Conservation (phyloP, 2,329 filamentous ascomycete species). For the Stagonosporopsis chrysanthemi region DNA sequence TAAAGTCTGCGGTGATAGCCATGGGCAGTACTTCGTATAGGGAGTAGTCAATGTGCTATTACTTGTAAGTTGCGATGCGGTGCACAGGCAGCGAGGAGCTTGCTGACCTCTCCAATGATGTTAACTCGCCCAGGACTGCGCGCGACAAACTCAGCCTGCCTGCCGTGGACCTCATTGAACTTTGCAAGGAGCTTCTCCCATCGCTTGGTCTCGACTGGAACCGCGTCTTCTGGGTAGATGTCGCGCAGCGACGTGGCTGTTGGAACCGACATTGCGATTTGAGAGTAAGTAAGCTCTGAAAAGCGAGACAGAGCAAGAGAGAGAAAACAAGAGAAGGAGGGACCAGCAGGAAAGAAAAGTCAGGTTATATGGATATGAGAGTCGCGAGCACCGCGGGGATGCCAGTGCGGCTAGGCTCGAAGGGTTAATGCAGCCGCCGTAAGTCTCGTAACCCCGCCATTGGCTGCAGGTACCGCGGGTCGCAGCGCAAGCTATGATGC, state of each 20-base stretch:
- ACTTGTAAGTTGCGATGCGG: slow-evolving; percentile 22
- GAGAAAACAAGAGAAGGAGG: not conserved
- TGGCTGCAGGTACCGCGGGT: slow-evolving; percentile 12
- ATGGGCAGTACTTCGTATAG: slow-evolving; percentile 96
- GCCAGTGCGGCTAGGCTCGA: slow-evolving; percentile 24
- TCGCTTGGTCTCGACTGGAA: slow-evolving; percentile 71
- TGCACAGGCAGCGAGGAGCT: not conserved
- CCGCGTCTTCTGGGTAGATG: slow-evolving; percentile 80
- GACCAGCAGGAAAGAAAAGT: slow-evolving; percentile 1
- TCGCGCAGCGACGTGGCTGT: slow-evolving; percentile 76
- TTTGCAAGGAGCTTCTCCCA: slow-evolving; percentile 77
- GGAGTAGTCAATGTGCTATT: slow-evolving; percentile 91
- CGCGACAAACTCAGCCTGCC: slow-evolving; percentile 78
- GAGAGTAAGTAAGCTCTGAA: not conserved
- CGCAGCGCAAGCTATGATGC: not conserved
- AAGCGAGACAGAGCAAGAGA: not conserved
- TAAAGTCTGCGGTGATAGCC: slow-evolving; percentile 89
- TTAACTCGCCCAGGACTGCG: slow-evolving; percentile 95
- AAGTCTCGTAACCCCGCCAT: slow-evolving; percentile 13
- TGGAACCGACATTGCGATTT: slow-evolving; percentile 65
- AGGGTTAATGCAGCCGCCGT: slow-evolving; percentile 33
- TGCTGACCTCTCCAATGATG: slow-evolving; percentile 82
- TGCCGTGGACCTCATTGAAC: slow-evolving; percentile 75
- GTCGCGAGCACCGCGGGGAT: slow-evolving; percentile 29
- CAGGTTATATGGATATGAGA: slow-evolving; percentile 19